Conservation (phyloP, 106 monocot species). For the Dendrobium huoshanense region DNA sequence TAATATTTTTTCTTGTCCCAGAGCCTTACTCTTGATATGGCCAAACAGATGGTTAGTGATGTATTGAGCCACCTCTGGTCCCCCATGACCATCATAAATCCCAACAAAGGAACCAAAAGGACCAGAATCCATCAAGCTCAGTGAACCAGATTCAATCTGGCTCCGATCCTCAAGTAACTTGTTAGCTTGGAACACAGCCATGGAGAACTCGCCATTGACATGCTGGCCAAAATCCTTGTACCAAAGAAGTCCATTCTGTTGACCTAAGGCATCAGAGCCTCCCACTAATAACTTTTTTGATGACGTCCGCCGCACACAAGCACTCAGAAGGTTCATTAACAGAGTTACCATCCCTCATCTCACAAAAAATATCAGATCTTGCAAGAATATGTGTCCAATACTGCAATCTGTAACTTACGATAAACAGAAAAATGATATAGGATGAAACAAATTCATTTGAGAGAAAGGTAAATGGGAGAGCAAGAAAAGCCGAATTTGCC, state of each 20-base stretch:
- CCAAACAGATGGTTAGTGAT: constrained; percentile 25
- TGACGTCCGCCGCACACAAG: neutral
- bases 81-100: constrained; percentile 33
- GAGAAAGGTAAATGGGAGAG: too few relatives aligned
- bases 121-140: constrained; percentile 24
- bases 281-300: neutral
- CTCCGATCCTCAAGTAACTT: constrained; percentile 25
- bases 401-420: neutral
- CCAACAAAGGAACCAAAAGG: constrained; percentile 31
- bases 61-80: constrained; percentile 25
- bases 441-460: neutral
- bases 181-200: constrained; percentile 27
- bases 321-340: neutral
- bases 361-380: neutral
- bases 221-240: constrained; percentile 32
- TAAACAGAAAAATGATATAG: neutral
- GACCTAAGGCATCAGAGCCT: constrained; percentile 6
- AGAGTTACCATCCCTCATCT: neutral
- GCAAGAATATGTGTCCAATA: neutral
- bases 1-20: neutral
- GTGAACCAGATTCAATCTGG: constrained; percentile 26
- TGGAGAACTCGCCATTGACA: constrained; percentile 28
- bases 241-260: constrained; percentile 28
- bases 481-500: too few relatives aligned
- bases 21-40: constrained; percentile 27